Evolutionary conservation across 345 rosid genomes (phyloP).

Genomic region (Eucalyptus virginea): DNA sequence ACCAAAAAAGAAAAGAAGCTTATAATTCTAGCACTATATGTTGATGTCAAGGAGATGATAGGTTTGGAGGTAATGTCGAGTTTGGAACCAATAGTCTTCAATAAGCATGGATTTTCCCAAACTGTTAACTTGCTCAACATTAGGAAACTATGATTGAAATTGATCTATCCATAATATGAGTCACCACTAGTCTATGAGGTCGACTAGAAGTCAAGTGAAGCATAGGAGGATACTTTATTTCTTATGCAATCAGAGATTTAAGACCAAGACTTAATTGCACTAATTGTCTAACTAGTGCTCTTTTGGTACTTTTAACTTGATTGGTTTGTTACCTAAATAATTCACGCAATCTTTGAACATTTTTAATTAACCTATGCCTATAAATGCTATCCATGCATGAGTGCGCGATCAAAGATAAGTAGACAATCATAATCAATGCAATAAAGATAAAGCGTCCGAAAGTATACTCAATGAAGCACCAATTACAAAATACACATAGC

Average conservation of each 20-base stretch:
- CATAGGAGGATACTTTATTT: not conserved
- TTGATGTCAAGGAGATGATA: not conserved
- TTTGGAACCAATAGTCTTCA: not conserved
- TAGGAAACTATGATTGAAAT: not conserved
- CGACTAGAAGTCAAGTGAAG: not conserved
- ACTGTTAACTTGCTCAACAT: not conserved
- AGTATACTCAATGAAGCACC: not conserved
- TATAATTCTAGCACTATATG: not conserved
- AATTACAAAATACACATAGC: not conserved
- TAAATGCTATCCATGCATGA: not conserved
- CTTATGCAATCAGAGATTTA: not conserved
- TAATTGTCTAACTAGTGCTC: not conserved
- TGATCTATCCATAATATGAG: not conserved
- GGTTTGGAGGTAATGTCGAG: not conserved
- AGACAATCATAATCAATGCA: not conserved
- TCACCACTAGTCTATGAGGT: not conserved
- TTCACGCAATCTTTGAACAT: not conserved
- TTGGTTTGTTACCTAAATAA: not conserved
- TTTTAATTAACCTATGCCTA: not conserved
- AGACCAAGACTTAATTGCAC: not conserved
- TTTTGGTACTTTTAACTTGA: not conserved
- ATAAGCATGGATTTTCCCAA: not conserved
- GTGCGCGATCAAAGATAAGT: not conserved
- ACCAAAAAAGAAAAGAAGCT: not conserved
- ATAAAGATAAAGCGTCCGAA: not conserved